phyloP scores from a whole-genome alignment of 148 eudicot species.

The Linanthus parryae region DNA sequence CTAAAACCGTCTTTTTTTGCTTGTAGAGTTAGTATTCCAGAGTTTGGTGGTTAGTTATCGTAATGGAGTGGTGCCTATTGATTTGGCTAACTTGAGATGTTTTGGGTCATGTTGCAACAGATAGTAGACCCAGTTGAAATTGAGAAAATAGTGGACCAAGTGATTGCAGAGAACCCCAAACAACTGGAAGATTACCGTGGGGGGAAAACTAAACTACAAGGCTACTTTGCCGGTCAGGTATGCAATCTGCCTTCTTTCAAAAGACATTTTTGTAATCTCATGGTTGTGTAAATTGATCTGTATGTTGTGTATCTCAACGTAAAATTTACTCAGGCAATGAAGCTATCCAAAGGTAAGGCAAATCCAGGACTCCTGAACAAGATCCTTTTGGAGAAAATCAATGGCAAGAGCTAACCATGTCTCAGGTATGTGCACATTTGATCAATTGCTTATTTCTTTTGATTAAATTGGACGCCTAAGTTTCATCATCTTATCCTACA shows the following conservation, averaged over 20 bases:
- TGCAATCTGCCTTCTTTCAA: background rate
- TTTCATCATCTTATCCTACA: too few relatives aligned
- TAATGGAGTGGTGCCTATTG: too few relatives aligned
- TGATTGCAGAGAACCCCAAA: slow-evolving; percentile 67
- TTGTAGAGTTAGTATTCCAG: too few relatives aligned
- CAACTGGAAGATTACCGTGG: slow-evolving; percentile 87
- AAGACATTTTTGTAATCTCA: background rate
- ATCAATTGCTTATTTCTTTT: too few relatives aligned
- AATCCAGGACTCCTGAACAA: slow-evolving; percentile 86
- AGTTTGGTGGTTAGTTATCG: too few relatives aligned
- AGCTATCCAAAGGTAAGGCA: slow-evolving; percentile 92
- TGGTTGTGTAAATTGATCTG: background rate
- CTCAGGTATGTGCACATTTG: background rate
- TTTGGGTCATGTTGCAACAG: slow-evolving; percentile 27
- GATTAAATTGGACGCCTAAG: too few relatives aligned
- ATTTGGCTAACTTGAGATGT: too few relatives aligned
- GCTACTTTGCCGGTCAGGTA: slow-evolving; percentile 95
- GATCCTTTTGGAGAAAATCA: slow-evolving; percentile 73
- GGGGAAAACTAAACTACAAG: slow-evolving; percentile 91
- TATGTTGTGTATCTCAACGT: background rate
- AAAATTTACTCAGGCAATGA: slow-evolving; percentile 83
- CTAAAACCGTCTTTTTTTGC: too few relatives aligned
- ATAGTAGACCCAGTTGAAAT: slow-evolving; percentile 70
- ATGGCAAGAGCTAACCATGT: slow-evolving; percentile 41
- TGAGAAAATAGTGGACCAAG: slow-evolving; percentile 74